phyloP scores from a whole-genome alignment of 768 basidiomycete species.

The Lentinula guzmanii region DNA sequence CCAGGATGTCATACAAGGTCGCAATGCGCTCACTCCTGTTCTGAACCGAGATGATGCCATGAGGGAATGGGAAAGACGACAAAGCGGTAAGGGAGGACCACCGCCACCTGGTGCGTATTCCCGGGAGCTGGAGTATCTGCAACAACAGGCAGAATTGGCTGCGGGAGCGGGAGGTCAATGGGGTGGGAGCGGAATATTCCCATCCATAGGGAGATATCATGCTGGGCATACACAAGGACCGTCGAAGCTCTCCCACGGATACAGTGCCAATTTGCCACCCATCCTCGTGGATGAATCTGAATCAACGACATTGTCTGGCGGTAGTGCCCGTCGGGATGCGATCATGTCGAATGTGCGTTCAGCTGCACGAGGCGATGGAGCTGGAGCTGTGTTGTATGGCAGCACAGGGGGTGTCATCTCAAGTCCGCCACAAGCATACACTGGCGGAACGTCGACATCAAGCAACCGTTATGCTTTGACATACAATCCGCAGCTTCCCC shows the following conservation, averaged over 20 bases:
- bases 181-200: conserved; percentile 30
- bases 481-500: conserved; percentile 23
- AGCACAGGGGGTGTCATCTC: conserved; percentile 46
- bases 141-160: conserved; percentile 88
- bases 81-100: conserved; percentile 64
- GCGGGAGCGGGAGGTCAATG: conserved; percentile 37
- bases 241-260: conserved; percentile 59
- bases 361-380: conserved; percentile 47
- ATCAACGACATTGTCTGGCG: conserved; percentile 14
- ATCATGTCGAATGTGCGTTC: conserved; percentile 75
- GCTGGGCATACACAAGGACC: conserved; percentile 44
- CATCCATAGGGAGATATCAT: conserved; percentile 22
- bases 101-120: conserved; percentile 84
- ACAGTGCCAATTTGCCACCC: conserved; percentile 42
- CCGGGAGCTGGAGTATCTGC: conserved; percentile 76
- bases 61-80: conserved; percentile 92
- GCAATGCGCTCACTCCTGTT: conserved; percentile 88
- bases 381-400: conserved; percentile 35
- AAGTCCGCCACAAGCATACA: conserved; percentile 72
- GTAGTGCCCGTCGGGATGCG: conserved; percentile 50
- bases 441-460: conserved; percentile 42
- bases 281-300: conserved; percentile 65
- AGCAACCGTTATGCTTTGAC: conserved; percentile 57
- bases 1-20: conserved; percentile 67
- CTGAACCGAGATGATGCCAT: conserved; percentile 92